Percentiles rank a stretch among this genome's conserved stretches.
These are phyloP conservation scores for Chrysoporthe puriensis DNA, from an alignment of 2,329 filamentous ascomycete species.

Conservation along the genomic window DNA sequence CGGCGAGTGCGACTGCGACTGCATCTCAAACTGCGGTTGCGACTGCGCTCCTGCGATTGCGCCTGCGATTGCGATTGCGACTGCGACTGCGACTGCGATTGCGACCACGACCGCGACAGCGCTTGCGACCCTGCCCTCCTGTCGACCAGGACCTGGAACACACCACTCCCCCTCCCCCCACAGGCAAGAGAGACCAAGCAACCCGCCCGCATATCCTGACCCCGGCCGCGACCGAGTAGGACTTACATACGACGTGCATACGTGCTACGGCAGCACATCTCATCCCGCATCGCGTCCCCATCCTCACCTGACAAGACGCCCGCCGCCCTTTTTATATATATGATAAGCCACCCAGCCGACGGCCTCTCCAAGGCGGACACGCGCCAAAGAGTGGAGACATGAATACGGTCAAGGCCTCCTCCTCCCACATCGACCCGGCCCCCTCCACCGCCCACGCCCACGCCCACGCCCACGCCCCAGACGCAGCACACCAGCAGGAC, in stretches of 20 bases:
- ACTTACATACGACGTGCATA: slow-evolving; percentile 29
- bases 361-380: slow-evolving; percentile 30
- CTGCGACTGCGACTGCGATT: too few relatives aligned
- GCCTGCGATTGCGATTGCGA: neutral
- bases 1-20: neutral
- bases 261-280: slow-evolving; percentile 28
- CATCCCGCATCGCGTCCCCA: slow-evolving; percentile 25
- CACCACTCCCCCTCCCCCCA: neutral
- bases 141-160: neutral
- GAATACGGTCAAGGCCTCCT: slow-evolving; percentile 27
- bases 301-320: slow-evolving; percentile 7
- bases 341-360: slow-evolving; percentile 29
- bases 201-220: slow-evolving; percentile 1
- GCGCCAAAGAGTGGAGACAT: slow-evolving; percentile 30
- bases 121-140: too few relatives aligned
- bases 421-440: slow-evolving; percentile 4
- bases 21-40: neutral
- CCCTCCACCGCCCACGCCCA: slow-evolving; percentile 17
- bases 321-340: slow-evolving; percentile 26
- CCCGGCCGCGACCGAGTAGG: slow-evolving; percentile 23
- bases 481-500: neutral
- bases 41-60: too few relatives aligned
- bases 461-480: neutral
- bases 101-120: neutral
- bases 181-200: too few relatives aligned